Evolutionary conservation across 148 eudicot species (phyloP), one percentile per base, ranked within the genome.

Genomic region (Vaccinium macrocarpon): DNA sequence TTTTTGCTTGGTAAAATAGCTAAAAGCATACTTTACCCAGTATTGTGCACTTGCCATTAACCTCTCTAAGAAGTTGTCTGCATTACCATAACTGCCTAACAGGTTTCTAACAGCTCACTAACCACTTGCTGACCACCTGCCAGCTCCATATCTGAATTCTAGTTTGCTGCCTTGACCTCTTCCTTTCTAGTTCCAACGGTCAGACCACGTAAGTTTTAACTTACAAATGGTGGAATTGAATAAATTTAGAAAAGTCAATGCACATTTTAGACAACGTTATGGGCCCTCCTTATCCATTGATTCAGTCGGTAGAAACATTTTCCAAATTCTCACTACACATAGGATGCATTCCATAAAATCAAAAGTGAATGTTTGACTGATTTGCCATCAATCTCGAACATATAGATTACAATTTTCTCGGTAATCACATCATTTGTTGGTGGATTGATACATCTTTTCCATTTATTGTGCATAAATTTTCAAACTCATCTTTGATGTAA

Each of bases 361-460:
- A 2, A n/a, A 62, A 62, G 8, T n/a, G 6, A 21, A 62, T 62
- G 27, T 62, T 68, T 68, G 27, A 50, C 11, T 21, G 56, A 50
- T 48, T 49, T 4, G 55, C 29, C 7, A 2, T 49, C 52, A 48
- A 76, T 76, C 19, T 50, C 18, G 51, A 18, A 76, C 29, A 23
- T 76, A 21, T 49, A 49, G 10, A n/a, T n/a, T 32, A 12, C 50
- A 18, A 49, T 21, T 76, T 52, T 78, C 5, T 52, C 5, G 21
- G n/a, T 15, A 51, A 6, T 52, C 13, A 0, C 29, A 77, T 25
- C 52, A n/a, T 78, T 5, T n/a, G 14, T 52, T 10, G n/a, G 18
- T 78, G 46, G 81, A 78, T 25, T 78, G 62, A 52, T 25, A 52
- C 61, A 52, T 51, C 21, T n/a, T 53, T 78, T 78, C 42, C 13